Conservation (phyloP, 1,139 yeast species). For the Yarrowia galli region DNA sequence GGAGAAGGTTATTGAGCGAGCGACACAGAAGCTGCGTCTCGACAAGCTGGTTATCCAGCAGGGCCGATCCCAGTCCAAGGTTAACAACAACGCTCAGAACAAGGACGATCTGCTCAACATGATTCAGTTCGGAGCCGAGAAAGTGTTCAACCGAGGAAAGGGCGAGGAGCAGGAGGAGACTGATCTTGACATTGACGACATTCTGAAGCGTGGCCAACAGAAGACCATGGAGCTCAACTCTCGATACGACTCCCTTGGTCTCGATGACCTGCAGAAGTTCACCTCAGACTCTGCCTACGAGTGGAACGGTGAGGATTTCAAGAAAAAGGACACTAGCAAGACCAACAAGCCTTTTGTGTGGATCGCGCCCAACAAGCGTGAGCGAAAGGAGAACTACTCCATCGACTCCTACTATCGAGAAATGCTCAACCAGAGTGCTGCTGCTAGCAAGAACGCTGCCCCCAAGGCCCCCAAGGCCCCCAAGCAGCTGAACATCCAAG, state of each 20-base stretch:
- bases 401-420: constrained; percentile 89
- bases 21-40: constrained; percentile 89
- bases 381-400: constrained; percentile 86
- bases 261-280: constrained; percentile 91
- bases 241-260: constrained; percentile 82
- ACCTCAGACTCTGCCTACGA: constrained; percentile 91
- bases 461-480: constrained; percentile 64
- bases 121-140: constrained; percentile 97
- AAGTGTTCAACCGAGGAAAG: constrained; percentile 60
- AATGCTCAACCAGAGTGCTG: constrained; percentile 58
- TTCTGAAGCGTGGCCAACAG: constrained; percentile 77
- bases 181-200: constrained; percentile 70
- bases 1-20: constrained; percentile 93
- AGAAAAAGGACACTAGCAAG: constrained; percentile 58
- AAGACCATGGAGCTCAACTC: constrained; percentile 79
- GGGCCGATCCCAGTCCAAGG: constrained; percentile 63
- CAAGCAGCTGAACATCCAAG: constrained; percentile 73
- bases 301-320: constrained; percentile 94
- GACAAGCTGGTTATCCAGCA: constrained; percentile 97
- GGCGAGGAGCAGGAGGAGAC: constrained; percentile 55
- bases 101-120: constrained; percentile 89
- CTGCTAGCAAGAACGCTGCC: constrained; percentile 43
- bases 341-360: constrained; percentile 59
- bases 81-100: constrained; percentile 60
- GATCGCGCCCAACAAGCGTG: constrained; percentile 90